Evolutionary conservation across 2,329 filamentous ascomycete species (phyloP).

Genomic region (Aspergillus fumigatus): DNA sequence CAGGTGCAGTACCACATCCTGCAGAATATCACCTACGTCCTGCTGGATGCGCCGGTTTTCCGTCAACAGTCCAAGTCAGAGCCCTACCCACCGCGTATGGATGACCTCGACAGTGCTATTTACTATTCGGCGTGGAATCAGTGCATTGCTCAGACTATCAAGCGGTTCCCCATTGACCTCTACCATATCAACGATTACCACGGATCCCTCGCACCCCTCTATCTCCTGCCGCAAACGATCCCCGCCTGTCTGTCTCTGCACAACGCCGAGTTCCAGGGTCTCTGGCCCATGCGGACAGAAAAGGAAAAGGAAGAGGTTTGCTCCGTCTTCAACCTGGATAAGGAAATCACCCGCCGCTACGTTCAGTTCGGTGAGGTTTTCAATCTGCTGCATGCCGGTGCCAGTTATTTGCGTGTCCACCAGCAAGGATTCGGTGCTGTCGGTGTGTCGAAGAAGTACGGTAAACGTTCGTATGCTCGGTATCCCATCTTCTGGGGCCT

Average conservation of each 20-base stretch:
- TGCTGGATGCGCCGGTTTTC: conserved; percentile 64
- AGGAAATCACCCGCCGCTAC: conserved; percentile 55
- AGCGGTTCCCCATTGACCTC: conserved; percentile 58
- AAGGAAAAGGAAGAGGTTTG: conserved; percentile 61
- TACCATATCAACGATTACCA: conserved; percentile 66
- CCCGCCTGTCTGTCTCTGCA: conserved; percentile 62
- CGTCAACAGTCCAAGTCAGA: conserved; percentile 59
- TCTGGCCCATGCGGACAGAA: conserved; percentile 63
- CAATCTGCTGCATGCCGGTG: conserved; percentile 62
- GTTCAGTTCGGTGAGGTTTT: conserved; percentile 66
- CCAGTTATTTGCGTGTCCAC: conserved; percentile 61
- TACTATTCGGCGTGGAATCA: conserved; percentile 69
- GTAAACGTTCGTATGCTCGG: conserved; percentile 61
- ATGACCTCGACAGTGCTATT: conserved; percentile 63
- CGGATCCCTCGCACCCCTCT: conserved; percentile 59
- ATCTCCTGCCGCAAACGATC: conserved; percentile 59
- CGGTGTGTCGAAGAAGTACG: conserved; percentile 65
- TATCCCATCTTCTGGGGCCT: conserved; percentile 68
- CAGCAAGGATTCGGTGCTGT: conserved; percentile 66
- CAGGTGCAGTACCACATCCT: conserved; percentile 60
- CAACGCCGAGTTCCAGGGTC: conserved; percentile 65
- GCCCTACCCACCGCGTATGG: conserved; percentile 65
- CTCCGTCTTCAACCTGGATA: conserved; percentile 58
- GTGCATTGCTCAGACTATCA: conserved; percentile 61
- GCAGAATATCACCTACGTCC: conserved; percentile 64